These are phyloP conservation scores for Cudoniella acicularis DNA, from an alignment of 495 filamentous ascomycete genomes.

Conservation along the genomic window DNA sequence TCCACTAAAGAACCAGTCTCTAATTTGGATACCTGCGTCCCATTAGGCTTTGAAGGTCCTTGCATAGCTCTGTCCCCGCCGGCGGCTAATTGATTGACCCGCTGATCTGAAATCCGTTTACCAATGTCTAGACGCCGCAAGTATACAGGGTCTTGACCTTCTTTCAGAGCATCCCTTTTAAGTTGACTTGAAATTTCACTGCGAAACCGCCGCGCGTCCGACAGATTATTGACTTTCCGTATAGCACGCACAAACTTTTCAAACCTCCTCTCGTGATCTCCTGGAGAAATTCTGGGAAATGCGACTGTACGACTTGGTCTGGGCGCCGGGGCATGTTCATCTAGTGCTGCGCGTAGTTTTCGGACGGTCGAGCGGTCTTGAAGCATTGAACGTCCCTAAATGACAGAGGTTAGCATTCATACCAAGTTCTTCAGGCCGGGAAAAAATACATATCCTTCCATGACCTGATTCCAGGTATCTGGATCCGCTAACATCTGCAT, in stretches of 20 bases:
- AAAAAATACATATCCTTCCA: conserved; percentile 69
- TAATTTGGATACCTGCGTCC: conserved; percentile 45
- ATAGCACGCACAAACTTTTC: conserved; percentile 92
- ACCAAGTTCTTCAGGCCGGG: background rate
- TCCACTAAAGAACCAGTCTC: conserved; percentile 75
- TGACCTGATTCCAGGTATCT: conserved; percentile 94
- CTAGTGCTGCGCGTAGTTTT: conserved; percentile 87
- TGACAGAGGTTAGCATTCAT: conserved; percentile 3
- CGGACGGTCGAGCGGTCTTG: conserved; percentile 95
- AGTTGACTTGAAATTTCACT: conserved; percentile 92
- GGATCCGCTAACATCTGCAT: conserved; percentile 76
- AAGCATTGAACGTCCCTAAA: conserved; percentile 73
- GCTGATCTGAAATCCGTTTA: conserved; percentile 85
- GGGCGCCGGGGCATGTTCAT: conserved; percentile 84
- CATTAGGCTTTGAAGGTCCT: conserved; percentile 13
- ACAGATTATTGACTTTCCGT: conserved; percentile 83
- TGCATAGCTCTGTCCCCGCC: conserved; percentile 31
- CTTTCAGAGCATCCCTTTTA: conserved; percentile 75
- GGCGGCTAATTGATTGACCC: conserved; percentile 75
- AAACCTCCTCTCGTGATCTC: conserved; percentile 82
- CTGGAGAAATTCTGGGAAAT: conserved; percentile 59
- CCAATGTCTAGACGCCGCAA: conserved; percentile 86
- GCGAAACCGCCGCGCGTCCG: conserved; percentile 86
- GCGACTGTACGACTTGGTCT: conserved; percentile 57
- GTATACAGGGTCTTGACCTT: conserved; percentile 79